phyloP scores from a whole-genome alignment of 2,329 filamentous ascomycete genomes.

The Furcasterigmium furcatum region DNA sequence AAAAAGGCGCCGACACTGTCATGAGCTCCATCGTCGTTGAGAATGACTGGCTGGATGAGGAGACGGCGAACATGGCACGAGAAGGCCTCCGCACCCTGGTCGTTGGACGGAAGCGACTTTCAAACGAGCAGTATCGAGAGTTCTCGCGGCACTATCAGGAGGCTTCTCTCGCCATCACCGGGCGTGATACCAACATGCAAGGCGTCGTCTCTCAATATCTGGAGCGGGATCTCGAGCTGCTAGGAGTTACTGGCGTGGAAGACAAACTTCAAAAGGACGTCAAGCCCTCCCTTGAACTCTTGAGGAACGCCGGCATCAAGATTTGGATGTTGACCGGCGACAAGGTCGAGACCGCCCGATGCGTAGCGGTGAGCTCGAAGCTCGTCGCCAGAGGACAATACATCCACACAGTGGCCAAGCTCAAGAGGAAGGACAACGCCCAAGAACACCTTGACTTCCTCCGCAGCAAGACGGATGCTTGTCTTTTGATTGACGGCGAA shows the following conservation, averaged over 20 bases:
- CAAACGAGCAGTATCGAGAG: conserved; percentile 72
- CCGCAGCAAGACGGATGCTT: conserved; percentile 80
- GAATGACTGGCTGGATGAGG: conserved; percentile 98
- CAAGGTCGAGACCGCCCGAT: conserved; percentile 96
- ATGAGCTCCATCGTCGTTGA: conserved; percentile 94
- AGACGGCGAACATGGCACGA: conserved; percentile 98
- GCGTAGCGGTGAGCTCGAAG: conserved; percentile 92
- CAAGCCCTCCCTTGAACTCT: conserved; percentile 88
- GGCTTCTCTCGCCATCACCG: conserved; percentile 75
- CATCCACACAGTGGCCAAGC: conserved; percentile 87
- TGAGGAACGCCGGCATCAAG: conserved; percentile 96
- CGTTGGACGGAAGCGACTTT: conserved; percentile 86
- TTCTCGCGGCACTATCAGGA: conserved; percentile 74
- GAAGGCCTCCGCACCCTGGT: conserved; percentile 93
- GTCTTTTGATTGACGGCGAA: conserved; percentile 92
- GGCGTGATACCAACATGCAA: conserved; percentile 79
- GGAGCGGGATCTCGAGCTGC: conserved; percentile 83
- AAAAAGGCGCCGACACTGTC: conserved; percentile 97
- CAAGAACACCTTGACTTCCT: conserved; percentile 88
- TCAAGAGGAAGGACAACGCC: conserved; percentile 79
- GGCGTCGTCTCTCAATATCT: conserved; percentile 76
- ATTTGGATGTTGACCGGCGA: conserved; percentile 99
- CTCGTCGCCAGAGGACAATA: conserved; percentile 91
- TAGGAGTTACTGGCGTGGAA: conserved; percentile 97
- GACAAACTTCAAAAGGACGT: conserved; percentile 95